Percentiles rank a stretch among this genome's conserved stretches.
Conservation (phyloP, 148 eudicot genomes). For the Rhododendron griersonianum region DNA sequence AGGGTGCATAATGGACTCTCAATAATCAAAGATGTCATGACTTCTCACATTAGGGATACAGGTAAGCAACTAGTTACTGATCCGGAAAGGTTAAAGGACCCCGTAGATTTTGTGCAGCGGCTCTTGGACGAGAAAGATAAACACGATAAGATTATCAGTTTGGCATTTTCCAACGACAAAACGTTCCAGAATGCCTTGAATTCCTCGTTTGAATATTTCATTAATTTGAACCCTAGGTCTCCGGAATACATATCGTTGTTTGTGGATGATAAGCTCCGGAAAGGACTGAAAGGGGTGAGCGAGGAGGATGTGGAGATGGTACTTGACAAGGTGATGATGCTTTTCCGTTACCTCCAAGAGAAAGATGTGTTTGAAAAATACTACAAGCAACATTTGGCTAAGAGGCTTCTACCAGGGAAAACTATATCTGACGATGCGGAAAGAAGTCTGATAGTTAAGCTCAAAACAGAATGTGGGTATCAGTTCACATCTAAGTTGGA, state of each 20-base stretch:
- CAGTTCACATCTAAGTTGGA: slow-evolving; percentile 64
- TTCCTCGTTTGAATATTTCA: slow-evolving; percentile 62
- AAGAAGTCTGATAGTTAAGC: slow-evolving; percentile 62
- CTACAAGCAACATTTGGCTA: slow-evolving; percentile 67
- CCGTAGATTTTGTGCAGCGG: slow-evolving; percentile 69
- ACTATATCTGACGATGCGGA: slow-evolving; percentile 64
- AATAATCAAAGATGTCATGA: slow-evolving; percentile 62
- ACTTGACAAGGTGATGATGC: slow-evolving; percentile 69
- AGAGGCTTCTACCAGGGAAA: slow-evolving; percentile 57
- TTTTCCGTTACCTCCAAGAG: slow-evolving; percentile 63
- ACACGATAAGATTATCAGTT: slow-evolving; percentile 52
- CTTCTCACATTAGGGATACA: slow-evolving; percentile 55
- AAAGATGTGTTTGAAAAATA: slow-evolving; percentile 70
- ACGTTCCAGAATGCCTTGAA: slow-evolving; percentile 67
- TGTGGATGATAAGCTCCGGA: slow-evolving; percentile 70
- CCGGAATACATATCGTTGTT: slow-evolving; percentile 65
- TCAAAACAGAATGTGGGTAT: slow-evolving; percentile 67
- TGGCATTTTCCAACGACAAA: slow-evolving; percentile 53
- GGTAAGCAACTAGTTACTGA: slow-evolving; percentile 75
- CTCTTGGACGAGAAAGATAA: slow-evolving; percentile 65
- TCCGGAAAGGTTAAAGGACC: slow-evolving; percentile 65
- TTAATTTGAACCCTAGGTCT: slow-evolving; percentile 58
- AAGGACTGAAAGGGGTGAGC: slow-evolving; percentile 59
- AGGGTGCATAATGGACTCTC: slow-evolving; percentile 51
- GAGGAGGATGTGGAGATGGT: slow-evolving; percentile 66